phyloP scores from a whole-genome alignment of 257 asterid genomes.

The Fraxinus excelsior region DNA sequence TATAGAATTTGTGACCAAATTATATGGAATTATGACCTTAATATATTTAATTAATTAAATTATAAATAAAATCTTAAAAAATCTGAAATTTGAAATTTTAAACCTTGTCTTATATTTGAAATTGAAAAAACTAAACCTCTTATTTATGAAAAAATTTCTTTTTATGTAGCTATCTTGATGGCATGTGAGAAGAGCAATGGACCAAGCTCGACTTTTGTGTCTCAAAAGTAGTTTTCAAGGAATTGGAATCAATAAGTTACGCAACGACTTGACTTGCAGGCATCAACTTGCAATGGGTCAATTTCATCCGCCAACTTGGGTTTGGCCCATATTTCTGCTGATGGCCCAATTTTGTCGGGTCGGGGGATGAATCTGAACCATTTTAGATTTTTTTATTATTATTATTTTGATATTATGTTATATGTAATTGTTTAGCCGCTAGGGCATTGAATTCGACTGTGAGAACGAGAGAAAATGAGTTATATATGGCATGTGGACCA shows the following conservation, averaged over 20 bases:
- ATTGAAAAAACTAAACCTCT: too few species aligned
- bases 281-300: slow-evolving; percentile 6
- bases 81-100: too few species aligned
- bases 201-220: slow-evolving; percentile 22
- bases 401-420: neutral
- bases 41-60: too few species aligned
- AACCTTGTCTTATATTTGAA: too few species aligned
- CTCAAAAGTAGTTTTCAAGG: neutral
- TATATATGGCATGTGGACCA: too few species aligned
- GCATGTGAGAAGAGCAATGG: slow-evolving; percentile 28
- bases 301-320: neutral
- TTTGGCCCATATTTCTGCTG: neutral
- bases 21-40: too few species aligned
- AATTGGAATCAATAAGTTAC: neutral
- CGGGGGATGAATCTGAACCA: slow-evolving; percentile 20
- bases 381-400: neutral
- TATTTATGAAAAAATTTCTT: too few species aligned
- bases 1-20: too few species aligned
- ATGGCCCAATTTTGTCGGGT: slow-evolving; percentile 13
- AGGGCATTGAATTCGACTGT: too few species aligned
- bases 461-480: too few species aligned
- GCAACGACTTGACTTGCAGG: slow-evolving; percentile 27
- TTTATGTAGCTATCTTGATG: too few species aligned
- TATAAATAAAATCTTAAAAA: too few species aligned
- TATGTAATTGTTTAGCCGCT: neutral